A percentile compares a stretch with the other conserved stretches of the same genome.
Conservation (phyloP, 1,139 yeast species). For the Yamadazyma sp. region DNA sequence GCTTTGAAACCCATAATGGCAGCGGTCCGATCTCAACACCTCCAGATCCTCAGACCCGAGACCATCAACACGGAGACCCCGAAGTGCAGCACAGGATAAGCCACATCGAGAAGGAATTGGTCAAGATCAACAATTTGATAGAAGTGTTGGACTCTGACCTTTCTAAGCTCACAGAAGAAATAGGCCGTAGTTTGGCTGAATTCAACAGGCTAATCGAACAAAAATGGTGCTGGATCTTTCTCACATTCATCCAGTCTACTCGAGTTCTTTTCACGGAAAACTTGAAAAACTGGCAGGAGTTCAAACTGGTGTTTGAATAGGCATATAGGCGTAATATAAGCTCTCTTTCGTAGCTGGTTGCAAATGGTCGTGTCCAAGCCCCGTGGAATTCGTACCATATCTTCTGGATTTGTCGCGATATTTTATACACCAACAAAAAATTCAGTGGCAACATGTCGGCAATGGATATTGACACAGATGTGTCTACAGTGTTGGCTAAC, state of each 20-base stretch:
- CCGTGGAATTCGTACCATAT: not conserved
- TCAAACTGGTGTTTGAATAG: constrained; percentile 20
- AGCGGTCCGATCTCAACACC: not conserved
- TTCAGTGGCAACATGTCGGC: constrained; percentile 20
- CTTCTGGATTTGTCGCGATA: not conserved
- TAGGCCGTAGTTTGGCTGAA: constrained; percentile 31
- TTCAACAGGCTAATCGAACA: constrained; percentile 36
- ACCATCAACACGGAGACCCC: constrained; percentile 1
- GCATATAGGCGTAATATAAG: no score
- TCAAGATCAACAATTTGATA: constrained; percentile 43
- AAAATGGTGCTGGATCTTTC: constrained; percentile 42
- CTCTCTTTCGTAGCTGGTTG: no score
- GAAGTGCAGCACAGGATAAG: constrained; percentile 21
- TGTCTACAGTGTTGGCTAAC: constrained; percentile 64
- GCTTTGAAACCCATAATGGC: constrained; percentile 1
- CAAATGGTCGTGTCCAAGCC: not conserved
- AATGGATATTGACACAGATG: constrained; percentile 48
- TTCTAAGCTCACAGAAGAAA: constrained; percentile 32
- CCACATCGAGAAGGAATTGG: constrained; percentile 42
- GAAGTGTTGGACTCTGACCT: constrained; percentile 39
- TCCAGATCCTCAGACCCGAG: not conserved
- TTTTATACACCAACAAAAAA: not conserved
- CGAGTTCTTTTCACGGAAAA: constrained; percentile 39
- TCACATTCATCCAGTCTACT: constrained; percentile 39
- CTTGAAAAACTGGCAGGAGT: constrained; percentile 38